Percentiles rank a stretch among this genome's conserved stretches.
phyloP scores from a whole-genome alignment of 805 yeast genomes.

The Starmerella apis region DNA sequence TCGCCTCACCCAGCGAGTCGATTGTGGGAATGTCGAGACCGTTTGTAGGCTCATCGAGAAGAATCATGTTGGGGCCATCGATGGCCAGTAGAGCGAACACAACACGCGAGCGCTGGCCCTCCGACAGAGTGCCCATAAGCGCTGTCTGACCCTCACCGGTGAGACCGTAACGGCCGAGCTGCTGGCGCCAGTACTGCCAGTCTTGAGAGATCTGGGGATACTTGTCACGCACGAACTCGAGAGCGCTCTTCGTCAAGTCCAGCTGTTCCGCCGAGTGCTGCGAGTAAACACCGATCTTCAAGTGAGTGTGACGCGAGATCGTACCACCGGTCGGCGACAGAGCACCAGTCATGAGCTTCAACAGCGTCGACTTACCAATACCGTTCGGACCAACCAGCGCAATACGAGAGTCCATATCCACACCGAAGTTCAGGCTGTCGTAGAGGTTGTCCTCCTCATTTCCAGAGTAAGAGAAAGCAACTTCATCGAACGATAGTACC shows the following conservation, averaged over 20 bases:
- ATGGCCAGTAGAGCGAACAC: constrained; percentile 93
- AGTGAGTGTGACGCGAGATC: constrained; percentile 93
- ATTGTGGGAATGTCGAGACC: constrained; percentile 98
- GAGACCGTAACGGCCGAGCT: constrained; percentile 94
- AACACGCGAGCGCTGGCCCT: constrained; percentile 98
- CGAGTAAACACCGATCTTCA: constrained; percentile 96
- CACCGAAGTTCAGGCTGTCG: constrained; percentile 88
- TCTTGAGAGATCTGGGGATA: constrained; percentile 87
- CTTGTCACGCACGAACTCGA: constrained; percentile 94
- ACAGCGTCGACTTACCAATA: constrained; percentile 94
- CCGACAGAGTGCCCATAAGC: constrained; percentile 95
- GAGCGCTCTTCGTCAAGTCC: constrained; percentile 87
- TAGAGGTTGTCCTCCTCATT: constrained; percentile 79
- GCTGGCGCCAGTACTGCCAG: constrained; percentile 92
- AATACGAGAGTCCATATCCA: constrained; percentile 97
- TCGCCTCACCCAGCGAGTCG: constrained; percentile 95
- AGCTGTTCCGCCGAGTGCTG: constrained; percentile 98
- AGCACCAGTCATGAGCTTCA: constrained; percentile 94
- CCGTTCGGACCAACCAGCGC: constrained; percentile 98
- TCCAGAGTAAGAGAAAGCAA: constrained; percentile 70
- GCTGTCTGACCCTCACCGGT: constrained; percentile 99
- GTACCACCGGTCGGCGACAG: constrained; percentile 85
- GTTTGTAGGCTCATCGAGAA: constrained; percentile 98
- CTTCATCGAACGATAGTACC: constrained; percentile 90
- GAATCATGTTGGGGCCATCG: constrained; percentile 86